Base-by-base conservation (phyloP, 2,329 filamentous ascomycete genomes). In the Leptodontidium sp. region DNA sequence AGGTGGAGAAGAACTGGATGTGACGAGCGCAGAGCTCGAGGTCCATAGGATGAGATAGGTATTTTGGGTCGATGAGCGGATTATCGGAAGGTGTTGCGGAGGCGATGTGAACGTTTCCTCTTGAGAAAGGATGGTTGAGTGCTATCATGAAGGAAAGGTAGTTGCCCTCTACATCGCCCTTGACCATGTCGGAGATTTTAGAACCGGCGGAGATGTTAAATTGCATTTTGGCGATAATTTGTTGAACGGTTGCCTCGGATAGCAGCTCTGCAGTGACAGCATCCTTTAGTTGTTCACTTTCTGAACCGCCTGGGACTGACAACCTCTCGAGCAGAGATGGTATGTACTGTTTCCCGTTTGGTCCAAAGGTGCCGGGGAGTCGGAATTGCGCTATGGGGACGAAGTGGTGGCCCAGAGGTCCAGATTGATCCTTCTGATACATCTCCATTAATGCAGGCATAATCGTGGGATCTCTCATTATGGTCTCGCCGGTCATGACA, bases 31-130 rank as follows among this genome's bases (percentile, higher is more conserved):
- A 21, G 26, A 84, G 69, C 62, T 83, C 80, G 8, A 81, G 64
- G 65, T 84, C 83, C 2, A 82, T 73, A 0, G 83, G 81, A 65
- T 85, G 80, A 8, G 79, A 77, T 21, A 84, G 76, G 47, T 82
- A 83, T 11, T 77, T 78, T 0, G 81, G 79, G 71, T 85, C 81
- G 64, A 85, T 82, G 1, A 69, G 53, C 0, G 83, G 82, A 15
- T 78, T 71, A 1, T 70, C 75, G 0, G 72, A 72, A 0, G 79
- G 76, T 55, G 82, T 75, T 0, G 79, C 53, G 0, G 81, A 82
- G 0, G 70, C 70, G 55, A 84, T 80, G 67, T 84, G 82, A 0
- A 82, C 73, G 17, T 68, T 79, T 1, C 82, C 83, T 21, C 82
- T 78, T 0, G 82, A 83, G 52, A 83, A 78, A 1, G 81, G 79